Evolutionary conservation across 768 basidiomycete genomes (phyloP), one percentile per base, ranked within the genome.

Genomic region (Boletus patriciae): DNA sequence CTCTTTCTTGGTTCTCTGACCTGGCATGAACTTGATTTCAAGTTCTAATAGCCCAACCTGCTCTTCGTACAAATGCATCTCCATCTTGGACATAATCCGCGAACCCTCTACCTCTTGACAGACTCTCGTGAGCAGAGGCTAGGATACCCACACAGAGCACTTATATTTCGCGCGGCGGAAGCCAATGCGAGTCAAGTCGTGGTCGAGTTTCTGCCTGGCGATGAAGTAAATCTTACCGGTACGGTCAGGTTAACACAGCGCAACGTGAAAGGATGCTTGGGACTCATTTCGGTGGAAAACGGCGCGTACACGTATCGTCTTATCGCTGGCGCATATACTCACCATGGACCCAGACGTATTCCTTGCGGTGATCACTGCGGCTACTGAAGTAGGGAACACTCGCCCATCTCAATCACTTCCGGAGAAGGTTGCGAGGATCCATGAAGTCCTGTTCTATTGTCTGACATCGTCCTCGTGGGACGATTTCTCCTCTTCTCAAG

Each of bases 391-490:
- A 40, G 92, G 88, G 44, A 84, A 86, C 66, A 83, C 85, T 44
- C 77, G 85, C 58, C 81, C 86, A 59, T 81, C 85, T 43, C 77
- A 81, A 58, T 70, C 78, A 57, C 56, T 68, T 9, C 77, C 86
- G 13, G 86, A 90, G 72, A 82, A 83, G 23, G 86, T 94, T 16
- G 86, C 86, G 11, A 87, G 85, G 58, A 94, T 99, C 54, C 85
- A 94, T 58, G 86, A 90, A 66, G 93, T 97, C 51, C 85, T 80
- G 42, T 98, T 98, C 76, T 94, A 86, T 75, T 91, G 91, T 64
- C 74, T 99, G 62, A 88, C 87, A 11, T 88, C 91, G 31, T 77
- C 90, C 2, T 75, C 82, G 13, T 99, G 91, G 90, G 97, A 99
- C 66, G 86, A 91, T 62, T 75, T 84, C 47, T 74, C 82, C 25